Percentiles rank a stretch among this genome's conserved stretches.
phyloP scores from a whole-genome alignment of 345 rosid species.

The Citrus glauca region DNA sequence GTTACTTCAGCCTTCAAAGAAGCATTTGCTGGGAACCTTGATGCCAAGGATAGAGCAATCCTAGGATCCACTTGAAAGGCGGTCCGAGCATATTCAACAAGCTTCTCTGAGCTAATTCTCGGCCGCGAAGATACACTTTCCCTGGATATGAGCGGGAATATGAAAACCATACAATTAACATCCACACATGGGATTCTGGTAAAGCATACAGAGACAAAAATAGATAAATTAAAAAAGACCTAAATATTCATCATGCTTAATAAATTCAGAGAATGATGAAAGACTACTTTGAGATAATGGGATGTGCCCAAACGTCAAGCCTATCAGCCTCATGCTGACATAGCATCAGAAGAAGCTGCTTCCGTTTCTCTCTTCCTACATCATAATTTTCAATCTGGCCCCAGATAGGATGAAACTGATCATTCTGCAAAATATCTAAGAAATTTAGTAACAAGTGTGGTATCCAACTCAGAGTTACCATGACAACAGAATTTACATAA shows the following conservation, averaged over 20 bases:
- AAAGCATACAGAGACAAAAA: not conserved
- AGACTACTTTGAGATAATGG: conserved; percentile 75
- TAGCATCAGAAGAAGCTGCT: conserved; percentile 89
- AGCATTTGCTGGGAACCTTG: conserved; percentile 77
- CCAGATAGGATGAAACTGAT: conserved; percentile 87
- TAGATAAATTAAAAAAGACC: not conserved
- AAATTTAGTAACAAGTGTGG: conserved; percentile 17
- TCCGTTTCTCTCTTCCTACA: conserved; percentile 77
- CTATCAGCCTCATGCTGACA: conserved; percentile 99
- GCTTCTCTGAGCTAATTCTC: conserved; percentile 75
- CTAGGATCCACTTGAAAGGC: conserved; percentile 92
- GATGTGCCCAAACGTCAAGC: conserved; percentile 99
- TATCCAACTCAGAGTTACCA: not conserved
- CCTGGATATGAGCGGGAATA: conserved; percentile 41
- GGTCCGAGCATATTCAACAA: conserved; percentile 81
- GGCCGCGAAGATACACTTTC: conserved; percentile 55
- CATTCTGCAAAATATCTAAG: conserved; percentile 45
- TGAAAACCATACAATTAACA: conserved; percentile 7
- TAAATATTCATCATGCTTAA: not conserved
- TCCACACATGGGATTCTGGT: not conserved
- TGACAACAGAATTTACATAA: not conserved
- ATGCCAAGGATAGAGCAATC: conserved; percentile 73
- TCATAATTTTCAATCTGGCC: conserved; percentile 88
- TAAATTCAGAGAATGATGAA: not conserved
- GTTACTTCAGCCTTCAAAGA: conserved; percentile 77